Conservation (phyloP, 2,329 filamentous ascomycete species). For the Pseudogymnoascus sp. region DNA sequence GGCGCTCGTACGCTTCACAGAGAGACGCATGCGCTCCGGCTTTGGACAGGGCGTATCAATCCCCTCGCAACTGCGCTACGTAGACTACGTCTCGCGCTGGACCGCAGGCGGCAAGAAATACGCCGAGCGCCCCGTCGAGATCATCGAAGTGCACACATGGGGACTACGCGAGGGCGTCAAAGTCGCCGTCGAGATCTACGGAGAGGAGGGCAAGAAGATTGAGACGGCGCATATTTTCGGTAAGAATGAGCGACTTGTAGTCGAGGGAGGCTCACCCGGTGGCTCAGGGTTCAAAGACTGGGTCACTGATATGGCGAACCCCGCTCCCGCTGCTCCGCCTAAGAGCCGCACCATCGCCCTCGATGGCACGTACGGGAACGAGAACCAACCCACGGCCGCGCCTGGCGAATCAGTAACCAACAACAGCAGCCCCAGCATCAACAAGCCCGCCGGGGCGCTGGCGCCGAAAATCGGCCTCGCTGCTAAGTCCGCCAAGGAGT, state of each 20-base stretch:
- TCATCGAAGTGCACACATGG: conserved; percentile 85
- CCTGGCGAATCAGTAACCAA: not conserved
- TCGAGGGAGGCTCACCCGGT: conserved; percentile 49
- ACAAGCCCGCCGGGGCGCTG: not conserved
- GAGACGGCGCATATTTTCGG: conserved; percentile 75
- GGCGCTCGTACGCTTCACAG: conserved; percentile 63
- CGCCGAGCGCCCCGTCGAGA: conserved; percentile 72
- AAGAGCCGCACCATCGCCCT: conserved; percentile 10
- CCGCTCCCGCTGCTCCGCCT: conserved; percentile 13
- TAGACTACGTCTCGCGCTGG: conserved; percentile 86
- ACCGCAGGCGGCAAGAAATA: conserved; percentile 67
- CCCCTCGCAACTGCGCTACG: conserved; percentile 80
- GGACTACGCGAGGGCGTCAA: conserved; percentile 82
- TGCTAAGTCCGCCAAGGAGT: conserved; percentile 1
- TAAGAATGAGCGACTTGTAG: conserved; percentile 61
- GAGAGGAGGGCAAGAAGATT: conserved; percentile 83
- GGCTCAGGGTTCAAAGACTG: conserved; percentile 43
- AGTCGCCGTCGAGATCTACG: conserved; percentile 74
- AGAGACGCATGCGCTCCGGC: conserved; percentile 77
- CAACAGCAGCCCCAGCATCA: not conserved
- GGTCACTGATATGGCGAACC: conserved; percentile 45
- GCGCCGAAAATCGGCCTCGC: not conserved
- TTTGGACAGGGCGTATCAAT: conserved; percentile 91
- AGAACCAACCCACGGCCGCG: not conserved
- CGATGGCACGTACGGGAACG: conserved; percentile 11